Evolutionary conservation across 2,329 filamentous ascomycete species (phyloP).

Genomic region (Microcera coccophila): DNA sequence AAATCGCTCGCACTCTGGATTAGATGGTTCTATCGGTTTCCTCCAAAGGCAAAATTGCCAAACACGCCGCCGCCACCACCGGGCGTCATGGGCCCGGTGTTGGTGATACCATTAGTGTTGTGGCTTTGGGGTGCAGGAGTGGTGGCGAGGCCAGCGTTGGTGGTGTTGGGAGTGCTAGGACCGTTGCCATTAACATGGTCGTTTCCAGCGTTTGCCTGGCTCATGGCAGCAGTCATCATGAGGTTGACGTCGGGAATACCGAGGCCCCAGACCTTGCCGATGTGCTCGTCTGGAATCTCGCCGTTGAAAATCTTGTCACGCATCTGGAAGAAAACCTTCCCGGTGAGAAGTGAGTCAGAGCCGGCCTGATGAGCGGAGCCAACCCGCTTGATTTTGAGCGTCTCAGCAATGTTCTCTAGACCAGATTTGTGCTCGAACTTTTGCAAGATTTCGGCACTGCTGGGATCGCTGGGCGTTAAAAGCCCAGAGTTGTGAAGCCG

Average conservation of each 20-base stretch:
- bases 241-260: slow-evolving; percentile 64
- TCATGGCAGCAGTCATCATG: slow-evolving; percentile 34
- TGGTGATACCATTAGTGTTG: slow-evolving; percentile 53
- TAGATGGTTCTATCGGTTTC: slow-evolving; percentile 27
- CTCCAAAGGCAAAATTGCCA: slow-evolving; percentile 65
- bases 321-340: slow-evolving; percentile 92
- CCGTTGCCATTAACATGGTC: slow-evolving; percentile 35
- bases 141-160: slow-evolving; percentile 44
- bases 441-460: slow-evolving; percentile 69
- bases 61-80: slow-evolving; percentile 72
- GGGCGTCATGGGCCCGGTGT: slow-evolving; percentile 72
- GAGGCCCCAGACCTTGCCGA: slow-evolving; percentile 90
- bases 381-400: slow-evolving; percentile 83
- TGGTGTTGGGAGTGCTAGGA: slow-evolving; percentile 68
- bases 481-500: slow-evolving; percentile 63
- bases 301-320: slow-evolving; percentile 83
- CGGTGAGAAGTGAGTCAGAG: slow-evolving; percentile 88
- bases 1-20: no score
- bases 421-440: slow-evolving; percentile 88
- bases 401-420: slow-evolving; percentile 88
- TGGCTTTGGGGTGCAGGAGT: slow-evolving; percentile 49
- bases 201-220: slow-evolving; percentile 27
- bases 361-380: slow-evolving; percentile 89
- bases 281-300: slow-evolving; percentile 73
- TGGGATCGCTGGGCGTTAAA: slow-evolving; percentile 59